Evolutionary conservation across 1,139 yeast genomes (phyloP).

Genomic region (Geotrichum restrictum): DNA sequence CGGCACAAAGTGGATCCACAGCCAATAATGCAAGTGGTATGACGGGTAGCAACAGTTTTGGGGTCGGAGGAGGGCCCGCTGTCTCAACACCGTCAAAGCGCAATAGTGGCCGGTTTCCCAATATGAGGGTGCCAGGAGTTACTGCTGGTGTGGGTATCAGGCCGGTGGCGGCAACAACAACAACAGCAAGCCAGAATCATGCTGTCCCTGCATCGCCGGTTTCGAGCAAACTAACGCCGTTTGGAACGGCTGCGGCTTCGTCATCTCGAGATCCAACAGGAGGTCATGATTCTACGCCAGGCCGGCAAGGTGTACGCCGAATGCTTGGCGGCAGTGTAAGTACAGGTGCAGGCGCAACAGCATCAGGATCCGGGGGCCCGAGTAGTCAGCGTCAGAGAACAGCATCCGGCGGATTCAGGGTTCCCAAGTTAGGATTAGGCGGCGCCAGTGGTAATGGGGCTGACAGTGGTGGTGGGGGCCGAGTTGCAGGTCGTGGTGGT

Average conservation of each 20-base stretch:
- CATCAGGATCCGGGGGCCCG: no score
- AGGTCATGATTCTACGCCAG: neutral
- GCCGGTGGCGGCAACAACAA: constrained; percentile 9
- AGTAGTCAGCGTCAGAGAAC: no score
- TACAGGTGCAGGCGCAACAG: neutral
- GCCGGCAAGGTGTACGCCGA: constrained; percentile 10
- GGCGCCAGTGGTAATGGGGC: no score
- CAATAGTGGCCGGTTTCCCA: constrained; percentile 6
- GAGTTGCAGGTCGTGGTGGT: no score
- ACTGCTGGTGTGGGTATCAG: neutral
- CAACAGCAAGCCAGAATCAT: constrained; percentile 6
- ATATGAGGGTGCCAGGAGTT: neutral
- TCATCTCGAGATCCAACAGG: no score
- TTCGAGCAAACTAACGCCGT: neutral
- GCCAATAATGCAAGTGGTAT: neutral
- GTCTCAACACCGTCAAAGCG: neutral
- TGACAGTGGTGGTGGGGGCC: no score
- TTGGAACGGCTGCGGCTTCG: neutral
- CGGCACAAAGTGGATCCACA: constrained; percentile 1
- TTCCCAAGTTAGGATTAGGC: no score
- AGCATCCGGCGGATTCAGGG: no score
- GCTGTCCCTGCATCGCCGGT: constrained; percentile 5
- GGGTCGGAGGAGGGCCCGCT: neutral
- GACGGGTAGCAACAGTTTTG: neutral
- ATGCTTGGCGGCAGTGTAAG: constrained; percentile 6